Evolutionary conservation across 202 grass and related monocot species (phyloP).

Genomic region (Panicum virgatum): DNA sequence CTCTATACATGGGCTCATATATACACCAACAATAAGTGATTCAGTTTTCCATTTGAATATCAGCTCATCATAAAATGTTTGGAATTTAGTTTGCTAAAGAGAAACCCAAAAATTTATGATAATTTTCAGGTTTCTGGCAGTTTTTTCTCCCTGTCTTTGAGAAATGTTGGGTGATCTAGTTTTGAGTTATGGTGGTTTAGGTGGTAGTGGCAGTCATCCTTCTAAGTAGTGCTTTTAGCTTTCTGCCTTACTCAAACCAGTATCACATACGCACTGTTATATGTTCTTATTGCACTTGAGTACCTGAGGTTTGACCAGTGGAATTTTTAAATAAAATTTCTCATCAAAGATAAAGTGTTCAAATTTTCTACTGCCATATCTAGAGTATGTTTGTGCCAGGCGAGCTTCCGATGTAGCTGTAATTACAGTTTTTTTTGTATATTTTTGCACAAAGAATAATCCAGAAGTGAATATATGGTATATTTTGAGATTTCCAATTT

Average conservation of each 20-base stretch:
- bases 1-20: too few species aligned
- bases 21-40: too few species aligned
- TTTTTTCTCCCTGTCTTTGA: not conserved
- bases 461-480: not conserved
- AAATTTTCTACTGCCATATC: not conserved
- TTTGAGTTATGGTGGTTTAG: not conserved
- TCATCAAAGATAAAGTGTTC: not conserved
- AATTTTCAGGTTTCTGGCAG: not conserved
- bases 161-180: slow-evolving; percentile 5
- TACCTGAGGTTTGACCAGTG: not conserved
- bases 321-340: not conserved
- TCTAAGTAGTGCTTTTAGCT: not conserved
- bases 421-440: not conserved
- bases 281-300: not conserved
- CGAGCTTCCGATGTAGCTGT: not conserved
- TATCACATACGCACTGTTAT: not conserved
- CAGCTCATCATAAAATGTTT: not conserved
- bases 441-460: not conserved
- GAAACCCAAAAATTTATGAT: not conserved
- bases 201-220: not conserved
- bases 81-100: not conserved
- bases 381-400: not conserved
- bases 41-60: not conserved
- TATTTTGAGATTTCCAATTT: not conserved
- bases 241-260: not conserved